A percentile compares a stretch with the other conserved stretches of the same genome.
phyloP scores from a whole-genome alignment of 768 basidiomycete species.

The Filobasidium wieringae region DNA sequence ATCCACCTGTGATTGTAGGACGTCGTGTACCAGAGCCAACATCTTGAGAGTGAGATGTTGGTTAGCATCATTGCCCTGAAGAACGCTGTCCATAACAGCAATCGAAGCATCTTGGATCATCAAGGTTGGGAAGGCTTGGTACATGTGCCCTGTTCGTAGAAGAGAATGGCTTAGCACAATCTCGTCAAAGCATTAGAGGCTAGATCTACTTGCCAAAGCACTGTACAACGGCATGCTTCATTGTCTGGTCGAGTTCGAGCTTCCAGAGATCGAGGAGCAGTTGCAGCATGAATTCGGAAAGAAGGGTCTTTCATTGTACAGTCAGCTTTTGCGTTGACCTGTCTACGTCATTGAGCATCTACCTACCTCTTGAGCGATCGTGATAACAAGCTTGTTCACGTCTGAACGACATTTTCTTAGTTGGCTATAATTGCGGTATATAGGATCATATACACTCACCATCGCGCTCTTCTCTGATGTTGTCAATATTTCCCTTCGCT shows the following conservation, averaged over 20 bases:
- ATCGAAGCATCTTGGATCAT: conserved; percentile 74
- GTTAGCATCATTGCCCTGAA: conserved; percentile 56
- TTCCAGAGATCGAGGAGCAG: conserved; percentile 61
- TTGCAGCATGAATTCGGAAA: conserved; percentile 65
- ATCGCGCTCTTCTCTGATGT: conserved; percentile 51
- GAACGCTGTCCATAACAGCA: conserved; percentile 78
- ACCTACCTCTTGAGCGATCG: background rate
- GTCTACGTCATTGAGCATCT: too few relatives aligned
- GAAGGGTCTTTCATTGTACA: too few relatives aligned
- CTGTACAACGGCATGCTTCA: conserved; percentile 64
- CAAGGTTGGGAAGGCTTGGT: conserved; percentile 78
- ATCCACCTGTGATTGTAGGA: background rate
- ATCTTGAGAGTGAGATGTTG: conserved; percentile 53
- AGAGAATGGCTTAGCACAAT: conserved; percentile 1
- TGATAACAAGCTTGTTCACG: too few relatives aligned
- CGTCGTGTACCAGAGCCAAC: conserved; percentile 8
- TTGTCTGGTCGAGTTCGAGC: conserved; percentile 49
- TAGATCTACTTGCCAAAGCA: conserved; percentile 60
- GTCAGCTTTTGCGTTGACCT: too few relatives aligned
- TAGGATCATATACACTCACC: conserved; percentile 42
- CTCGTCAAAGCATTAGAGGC: background rate
- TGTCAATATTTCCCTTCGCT: conserved; percentile 81
- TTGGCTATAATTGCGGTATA: too few relatives aligned
- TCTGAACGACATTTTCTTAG: too few relatives aligned
- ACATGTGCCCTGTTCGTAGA: conserved; percentile 59